Evolutionary conservation across 1,139 yeast species (phyloP).

Genomic region (Yamadazyma sp.): DNA sequence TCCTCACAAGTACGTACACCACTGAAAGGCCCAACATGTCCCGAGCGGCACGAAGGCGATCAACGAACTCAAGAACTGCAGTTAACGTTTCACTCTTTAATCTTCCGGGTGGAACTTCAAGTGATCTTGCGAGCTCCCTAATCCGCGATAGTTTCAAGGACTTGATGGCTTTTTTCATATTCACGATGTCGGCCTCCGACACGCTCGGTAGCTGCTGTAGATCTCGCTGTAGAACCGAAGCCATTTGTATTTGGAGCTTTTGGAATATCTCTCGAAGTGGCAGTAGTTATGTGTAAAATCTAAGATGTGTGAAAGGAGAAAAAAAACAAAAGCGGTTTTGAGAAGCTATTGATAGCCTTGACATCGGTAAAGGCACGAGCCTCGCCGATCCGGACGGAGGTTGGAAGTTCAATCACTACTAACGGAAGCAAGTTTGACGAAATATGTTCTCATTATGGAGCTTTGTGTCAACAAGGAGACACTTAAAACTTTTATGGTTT

Average conservation of each 20-base stretch:
- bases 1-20: conserved; percentile 2
- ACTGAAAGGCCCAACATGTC: conserved; percentile 6
- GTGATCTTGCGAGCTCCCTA: conserved; percentile 10
- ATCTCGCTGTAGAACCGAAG: too few relatives aligned
- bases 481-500: too few relatives aligned
- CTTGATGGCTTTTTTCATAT: neutral
- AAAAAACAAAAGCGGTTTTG: neutral
- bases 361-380: too few relatives aligned
- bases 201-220: neutral
- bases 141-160: conserved; percentile 12
- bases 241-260: too few relatives aligned
- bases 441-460: too few relatives aligned
- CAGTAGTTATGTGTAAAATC: too few relatives aligned
- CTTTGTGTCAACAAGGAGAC: too few relatives aligned
- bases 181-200: neutral
- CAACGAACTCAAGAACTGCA: conserved; percentile 1
- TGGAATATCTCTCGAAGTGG: too few relatives aligned
- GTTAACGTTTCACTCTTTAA: conserved; percentile 8
- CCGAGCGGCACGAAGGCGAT: neutral
- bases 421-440: too few relatives aligned
- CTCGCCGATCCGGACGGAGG: too few relatives aligned
- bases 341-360: neutral
- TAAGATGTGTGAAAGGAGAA: neutral
- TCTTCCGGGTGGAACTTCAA: conserved; percentile 2
- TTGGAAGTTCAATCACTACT: too few relatives aligned